Evolutionary conservation across 2,329 filamentous ascomycete species (phyloP).

Genomic region (Epichloe sibirici): DNA sequence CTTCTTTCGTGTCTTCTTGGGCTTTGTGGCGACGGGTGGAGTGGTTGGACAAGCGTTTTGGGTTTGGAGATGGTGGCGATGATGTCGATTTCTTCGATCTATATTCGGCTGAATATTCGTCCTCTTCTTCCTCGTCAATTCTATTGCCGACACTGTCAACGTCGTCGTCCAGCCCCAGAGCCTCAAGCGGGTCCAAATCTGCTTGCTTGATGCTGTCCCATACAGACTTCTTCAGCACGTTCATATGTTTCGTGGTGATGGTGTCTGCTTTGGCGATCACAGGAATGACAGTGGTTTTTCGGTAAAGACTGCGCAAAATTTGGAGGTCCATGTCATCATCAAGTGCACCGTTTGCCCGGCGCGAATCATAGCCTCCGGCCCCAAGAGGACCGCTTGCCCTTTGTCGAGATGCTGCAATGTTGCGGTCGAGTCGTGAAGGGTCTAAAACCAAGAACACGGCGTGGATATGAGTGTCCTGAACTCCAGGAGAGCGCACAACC

Average conservation of each 20-base stretch:
- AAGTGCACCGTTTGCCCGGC: conserved; percentile 50
- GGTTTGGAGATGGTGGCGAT: conserved; percentile 23
- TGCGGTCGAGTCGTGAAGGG: conserved; percentile 72
- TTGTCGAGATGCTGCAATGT: conserved; percentile 56
- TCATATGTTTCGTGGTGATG: conserved; percentile 91
- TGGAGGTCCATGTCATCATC: conserved; percentile 87
- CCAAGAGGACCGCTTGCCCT: conserved; percentile 38
- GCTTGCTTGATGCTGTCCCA: conserved; percentile 79
- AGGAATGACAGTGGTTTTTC: conserved; percentile 90
- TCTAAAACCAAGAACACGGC: conserved; percentile 89
- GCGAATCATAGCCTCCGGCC: conserved; percentile 26
- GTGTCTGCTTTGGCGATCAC: conserved; percentile 96
- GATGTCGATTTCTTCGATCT: conserved; percentile 13
- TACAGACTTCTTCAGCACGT: conserved; percentile 77
- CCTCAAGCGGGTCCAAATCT: conserved; percentile 77
- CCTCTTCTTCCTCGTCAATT: conserved; percentile 42
- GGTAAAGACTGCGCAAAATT: conserved; percentile 74
- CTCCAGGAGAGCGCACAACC: conserved; percentile 82
- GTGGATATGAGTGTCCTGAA: conserved; percentile 94
- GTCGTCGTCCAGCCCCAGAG: conserved; percentile 69
- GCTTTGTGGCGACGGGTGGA: conserved; percentile 34
- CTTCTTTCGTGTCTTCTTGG: conserved; percentile 33
- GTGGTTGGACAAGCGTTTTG: conserved; percentile 33
- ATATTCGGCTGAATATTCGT: conserved; percentile 16
- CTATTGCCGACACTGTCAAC: conserved; percentile 46